Evolutionary conservation across 1,284 basidiomycete species (phyloP).

Genomic region (Exobasidium rhododendri): DNA sequence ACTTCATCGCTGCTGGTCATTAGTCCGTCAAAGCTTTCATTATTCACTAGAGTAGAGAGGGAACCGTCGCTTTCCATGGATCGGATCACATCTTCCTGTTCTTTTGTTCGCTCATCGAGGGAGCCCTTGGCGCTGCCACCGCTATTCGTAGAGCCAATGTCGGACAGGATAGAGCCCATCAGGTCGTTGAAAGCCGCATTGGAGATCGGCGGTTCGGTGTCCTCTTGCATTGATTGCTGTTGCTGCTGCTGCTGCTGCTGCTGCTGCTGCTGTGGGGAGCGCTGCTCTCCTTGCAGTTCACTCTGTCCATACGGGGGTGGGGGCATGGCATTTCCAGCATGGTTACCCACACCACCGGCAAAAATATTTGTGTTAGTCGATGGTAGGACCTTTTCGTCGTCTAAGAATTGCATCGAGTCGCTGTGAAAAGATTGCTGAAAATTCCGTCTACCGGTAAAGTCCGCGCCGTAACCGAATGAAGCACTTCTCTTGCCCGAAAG

Average conservation of each 20-base stretch:
- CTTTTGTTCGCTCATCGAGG: neutral
- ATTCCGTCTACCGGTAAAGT: neutral
- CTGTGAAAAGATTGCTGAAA: neutral
- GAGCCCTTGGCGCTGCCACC: neutral
- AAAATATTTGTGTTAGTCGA: neutral
- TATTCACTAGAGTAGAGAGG: neutral
- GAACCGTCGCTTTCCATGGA: constrained; percentile 3
- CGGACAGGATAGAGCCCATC: constrained; percentile 3
- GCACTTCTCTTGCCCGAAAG: constrained; percentile 1
- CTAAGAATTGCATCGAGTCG: neutral
- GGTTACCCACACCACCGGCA: neutral
- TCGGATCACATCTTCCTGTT: constrained; percentile 9
- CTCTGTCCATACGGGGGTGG: neutral
- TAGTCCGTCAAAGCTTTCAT: constrained; percentile 4
- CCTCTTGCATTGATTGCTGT: too few species aligned
- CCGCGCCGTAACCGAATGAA: neutral
- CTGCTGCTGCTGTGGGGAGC: neutral
- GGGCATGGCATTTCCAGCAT: neutral
- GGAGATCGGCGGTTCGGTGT: neutral
- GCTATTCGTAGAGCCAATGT: neutral
- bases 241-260: too few species aligned
- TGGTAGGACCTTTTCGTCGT: neutral
- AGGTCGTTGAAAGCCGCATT: constrained; percentile 7
- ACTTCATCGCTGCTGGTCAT: neutral
- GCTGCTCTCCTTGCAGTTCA: neutral